Base-by-base conservation (phyloP, 345 rosid species). In the Citropsis articulata region DNA sequence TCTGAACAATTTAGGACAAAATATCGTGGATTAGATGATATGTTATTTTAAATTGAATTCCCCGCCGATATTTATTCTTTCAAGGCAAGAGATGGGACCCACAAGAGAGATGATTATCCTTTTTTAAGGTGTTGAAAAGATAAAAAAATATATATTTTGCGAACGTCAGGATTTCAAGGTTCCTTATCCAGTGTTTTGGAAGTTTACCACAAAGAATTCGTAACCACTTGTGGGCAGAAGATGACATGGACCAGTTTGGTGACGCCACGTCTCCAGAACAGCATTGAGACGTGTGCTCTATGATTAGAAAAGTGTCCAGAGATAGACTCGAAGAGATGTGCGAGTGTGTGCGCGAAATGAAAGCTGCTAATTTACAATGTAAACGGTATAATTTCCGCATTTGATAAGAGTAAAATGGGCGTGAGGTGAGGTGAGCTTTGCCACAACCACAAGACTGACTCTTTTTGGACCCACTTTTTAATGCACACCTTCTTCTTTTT, bases 141-240 rank as follows among this genome's bases (percentile, higher is more conserved):
- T 12, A 7, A 60, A 68, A 18, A 69, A 0, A 50, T 1, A 53
- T 50, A 69, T 0, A 48, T 2, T 28, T 14, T 69, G 81, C 79
- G 81, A 63, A 78, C 42, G 76, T 21, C 50, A 70, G 6, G 45
- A 0, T 30, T 19, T 56, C 31, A 22, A 22, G 81, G 60, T 63
- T 82, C 84, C 79, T 45, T 82, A 75, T 82, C 84, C 73, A 6
- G 16, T 55, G 57, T 3, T 56, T 78, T 82, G 79, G 76, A 64
- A 38, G 30, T 70, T 78, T 62, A 78, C 81, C 30, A 10, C 18
- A 1, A 9, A 42, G 40, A 30, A 69, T 62, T 64, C 45, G 57
- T 9, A 66, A 31, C 79, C 73, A 56, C 73, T 59, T 30, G 5
- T 2, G 33, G 31, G 62, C 3, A 12, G 72, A 9, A n/a, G 75